Conservation (phyloP, 1,139 yeast species). For the Suhomyces kunorum region DNA sequence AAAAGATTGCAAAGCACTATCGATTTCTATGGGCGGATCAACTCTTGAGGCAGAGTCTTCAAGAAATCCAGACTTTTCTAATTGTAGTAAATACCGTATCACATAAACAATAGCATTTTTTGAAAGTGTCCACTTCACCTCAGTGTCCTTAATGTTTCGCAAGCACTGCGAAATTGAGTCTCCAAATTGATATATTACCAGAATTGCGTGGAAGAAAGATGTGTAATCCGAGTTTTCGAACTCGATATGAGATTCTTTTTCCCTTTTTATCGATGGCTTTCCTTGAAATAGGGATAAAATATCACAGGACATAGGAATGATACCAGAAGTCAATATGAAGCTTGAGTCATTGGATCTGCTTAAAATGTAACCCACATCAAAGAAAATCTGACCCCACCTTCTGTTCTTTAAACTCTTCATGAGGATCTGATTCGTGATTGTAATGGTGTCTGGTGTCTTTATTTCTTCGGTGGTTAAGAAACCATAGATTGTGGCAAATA, state of each 20-base stretch:
- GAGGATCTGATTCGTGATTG: slow-evolving; percentile 43
- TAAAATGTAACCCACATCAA: slow-evolving; percentile 78
- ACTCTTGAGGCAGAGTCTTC: slow-evolving; percentile 7
- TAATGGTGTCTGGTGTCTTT: slow-evolving; percentile 47
- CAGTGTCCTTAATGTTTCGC: slow-evolving; percentile 27
- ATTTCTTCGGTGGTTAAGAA: slow-evolving; percentile 62
- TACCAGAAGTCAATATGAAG: slow-evolving; percentile 33
- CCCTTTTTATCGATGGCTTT: slow-evolving; percentile 72
- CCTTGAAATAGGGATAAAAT: slow-evolving; percentile 77
- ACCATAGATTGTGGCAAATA: slow-evolving; percentile 66
- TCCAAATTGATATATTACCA: slow-evolving; percentile 64
- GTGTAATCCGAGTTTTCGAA: slow-evolving; percentile 88
- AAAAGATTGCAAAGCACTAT: not conserved
- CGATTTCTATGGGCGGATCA: not conserved
- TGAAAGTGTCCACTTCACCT: slow-evolving; percentile 24
- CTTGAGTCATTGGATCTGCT: slow-evolving; percentile 64
- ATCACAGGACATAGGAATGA: slow-evolving; percentile 58
- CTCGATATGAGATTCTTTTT: slow-evolving; percentile 81
- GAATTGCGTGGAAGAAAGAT: slow-evolving; percentile 75
- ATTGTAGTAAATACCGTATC: slow-evolving; percentile 28
- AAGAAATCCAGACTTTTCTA: slow-evolving; percentile 25
- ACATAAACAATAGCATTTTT: slow-evolving; percentile 37
- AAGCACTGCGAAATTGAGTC: slow-evolving; percentile 58
- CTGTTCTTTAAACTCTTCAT: slow-evolving; percentile 66
- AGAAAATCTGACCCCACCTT: slow-evolving; percentile 81